Evolutionary conservation across 2,329 filamentous ascomycete species (phyloP).

Genomic region (Annulohypoxylon truncatum): DNA sequence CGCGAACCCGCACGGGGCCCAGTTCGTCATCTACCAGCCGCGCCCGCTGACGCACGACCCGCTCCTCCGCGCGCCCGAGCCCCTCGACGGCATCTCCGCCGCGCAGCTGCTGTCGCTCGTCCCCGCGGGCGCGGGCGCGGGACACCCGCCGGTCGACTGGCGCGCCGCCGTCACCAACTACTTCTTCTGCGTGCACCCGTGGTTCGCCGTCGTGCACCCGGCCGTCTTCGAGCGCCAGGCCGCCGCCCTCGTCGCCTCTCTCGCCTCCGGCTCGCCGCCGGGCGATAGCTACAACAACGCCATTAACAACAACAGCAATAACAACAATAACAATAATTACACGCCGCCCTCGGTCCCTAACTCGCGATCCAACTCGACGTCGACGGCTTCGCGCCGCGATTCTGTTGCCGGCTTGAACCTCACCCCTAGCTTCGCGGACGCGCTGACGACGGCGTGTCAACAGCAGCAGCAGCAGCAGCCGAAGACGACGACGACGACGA

Average conservation of each 20-base stretch:
- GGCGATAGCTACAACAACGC: no score
- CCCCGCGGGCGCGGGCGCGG: slow-evolving; percentile 46
- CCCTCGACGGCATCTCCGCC: slow-evolving; percentile 52
- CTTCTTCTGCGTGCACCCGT: slow-evolving; percentile 57
- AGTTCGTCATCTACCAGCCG: slow-evolving; percentile 49
- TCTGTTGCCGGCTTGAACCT: slow-evolving; percentile 17
- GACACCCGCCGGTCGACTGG: slow-evolving; percentile 50
- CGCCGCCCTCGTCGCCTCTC: slow-evolving; percentile 36
- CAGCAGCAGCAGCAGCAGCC: no score
- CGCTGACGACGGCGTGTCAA: no score
- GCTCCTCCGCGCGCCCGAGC: slow-evolving; percentile 46
- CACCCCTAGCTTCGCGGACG: neutral
- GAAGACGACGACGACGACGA: neutral
- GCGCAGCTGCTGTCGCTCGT: slow-evolving; percentile 56
- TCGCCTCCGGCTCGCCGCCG: no score
- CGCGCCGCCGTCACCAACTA: slow-evolving; percentile 53
- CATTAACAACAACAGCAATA: no score
- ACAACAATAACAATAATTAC: no score
- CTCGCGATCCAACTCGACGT: slow-evolving; percentile 37
- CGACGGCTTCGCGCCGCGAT: slow-evolving; percentile 26
- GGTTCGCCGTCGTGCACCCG: slow-evolving; percentile 57
- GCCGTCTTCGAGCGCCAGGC: slow-evolving; percentile 53
- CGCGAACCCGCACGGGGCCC: slow-evolving; percentile 40
- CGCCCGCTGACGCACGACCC: slow-evolving; percentile 45
- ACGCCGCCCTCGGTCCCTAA: slow-evolving; percentile 27